Evolutionary conservation across 768 basidiomycete genomes (phyloP).

Genomic region (Collybia nuda): DNA sequence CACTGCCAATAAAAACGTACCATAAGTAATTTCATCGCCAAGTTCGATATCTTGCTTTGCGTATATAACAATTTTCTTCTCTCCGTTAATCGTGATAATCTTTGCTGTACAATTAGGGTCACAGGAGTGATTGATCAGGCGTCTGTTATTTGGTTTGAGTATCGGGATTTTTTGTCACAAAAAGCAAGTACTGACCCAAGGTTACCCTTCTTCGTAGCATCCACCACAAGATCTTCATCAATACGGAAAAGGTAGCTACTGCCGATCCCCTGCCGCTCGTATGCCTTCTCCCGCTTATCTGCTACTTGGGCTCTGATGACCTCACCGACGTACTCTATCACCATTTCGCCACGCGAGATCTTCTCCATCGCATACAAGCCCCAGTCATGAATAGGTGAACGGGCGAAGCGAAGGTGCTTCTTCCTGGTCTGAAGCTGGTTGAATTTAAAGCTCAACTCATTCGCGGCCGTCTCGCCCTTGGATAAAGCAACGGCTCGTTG

Average conservation of each 20-base stretch:
- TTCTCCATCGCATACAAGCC: constrained; percentile 97
- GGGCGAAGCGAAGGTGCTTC: constrained; percentile 94
- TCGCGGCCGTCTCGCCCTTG: constrained; percentile 70
- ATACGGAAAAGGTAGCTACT: constrained; percentile 98
- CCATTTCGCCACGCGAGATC: constrained; percentile 94
- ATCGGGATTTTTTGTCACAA: constrained; percentile 7
- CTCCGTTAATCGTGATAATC: constrained; percentile 87
- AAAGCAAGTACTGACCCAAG: constrained; percentile 71
- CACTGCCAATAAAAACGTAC: constrained; percentile 39
- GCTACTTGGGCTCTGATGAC: constrained; percentile 93
- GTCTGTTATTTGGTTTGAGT: constrained; percentile 45
- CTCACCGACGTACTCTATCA: constrained; percentile 99
- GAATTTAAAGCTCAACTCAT: constrained; percentile 87
- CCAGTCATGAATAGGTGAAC: constrained; percentile 98
- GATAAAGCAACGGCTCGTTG: constrained; percentile 77
- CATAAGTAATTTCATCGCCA: constrained; percentile 97
- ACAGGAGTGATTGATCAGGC: constrained; percentile 98
- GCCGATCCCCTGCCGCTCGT: constrained; percentile 96
- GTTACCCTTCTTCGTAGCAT: constrained; percentile 99
- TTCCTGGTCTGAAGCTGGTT: constrained; percentile 97
- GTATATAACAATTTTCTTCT: constrained; percentile 99
- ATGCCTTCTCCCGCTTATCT: constrained; percentile 95
- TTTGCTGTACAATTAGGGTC: constrained; percentile 92
- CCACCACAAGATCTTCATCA: constrained; percentile 96
- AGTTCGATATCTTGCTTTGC: constrained; percentile 95